Base-by-base conservation (phyloP, 176 grass and related monocot genomes). In the Melocanna baccifera region DNA sequence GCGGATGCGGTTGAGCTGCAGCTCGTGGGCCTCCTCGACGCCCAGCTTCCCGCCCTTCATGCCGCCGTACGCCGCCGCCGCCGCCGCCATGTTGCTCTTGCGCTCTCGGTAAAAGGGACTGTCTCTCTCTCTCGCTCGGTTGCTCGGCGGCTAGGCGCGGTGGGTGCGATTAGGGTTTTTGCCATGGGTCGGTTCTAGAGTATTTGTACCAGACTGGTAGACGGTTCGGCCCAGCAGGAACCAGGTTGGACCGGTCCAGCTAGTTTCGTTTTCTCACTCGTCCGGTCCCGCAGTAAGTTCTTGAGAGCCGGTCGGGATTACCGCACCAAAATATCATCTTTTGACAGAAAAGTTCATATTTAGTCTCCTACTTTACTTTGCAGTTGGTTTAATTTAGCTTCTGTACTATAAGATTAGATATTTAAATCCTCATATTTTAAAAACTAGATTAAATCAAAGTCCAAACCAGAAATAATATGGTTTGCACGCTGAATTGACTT, bases 1-100 rank as follows among this genome's bases (percentile, higher is more conserved):
- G 69, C 76, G 85, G 30, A 91, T 91, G 75, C 81, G 85, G 67
- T 91, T 87, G 68, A 87, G 64, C 61, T 88, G 89, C 59, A 68
- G 68, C 55, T 85, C 69, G 6, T 47, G 89, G 18, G 80, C 68
- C 53, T 88, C 85, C 81, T 91, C 81, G 6, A 91, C 57, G 16
- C 85, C 85, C 22, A 85, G 39, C 76, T 91, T 91, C 43, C 80
- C 19, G 1, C 57, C 68, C 80, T 91, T 87, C 56, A 91, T 40
- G 12, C 73, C 85, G 14, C 74, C 85, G 42, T 91, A 91, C 34
- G 56, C 84, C 12, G 83, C 78, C 34, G 78, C 88, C 20, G 81
- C 48, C 7, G 83, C 77, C 78, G 32, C 32, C 32, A 75, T 76
- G 46, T 47, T 87, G 55, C 52, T 80, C 67, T 32, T 58, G 50